Conservation (phyloP, 163 green algal genomes). For the Coccomyxa subellipsoidea region DNA sequence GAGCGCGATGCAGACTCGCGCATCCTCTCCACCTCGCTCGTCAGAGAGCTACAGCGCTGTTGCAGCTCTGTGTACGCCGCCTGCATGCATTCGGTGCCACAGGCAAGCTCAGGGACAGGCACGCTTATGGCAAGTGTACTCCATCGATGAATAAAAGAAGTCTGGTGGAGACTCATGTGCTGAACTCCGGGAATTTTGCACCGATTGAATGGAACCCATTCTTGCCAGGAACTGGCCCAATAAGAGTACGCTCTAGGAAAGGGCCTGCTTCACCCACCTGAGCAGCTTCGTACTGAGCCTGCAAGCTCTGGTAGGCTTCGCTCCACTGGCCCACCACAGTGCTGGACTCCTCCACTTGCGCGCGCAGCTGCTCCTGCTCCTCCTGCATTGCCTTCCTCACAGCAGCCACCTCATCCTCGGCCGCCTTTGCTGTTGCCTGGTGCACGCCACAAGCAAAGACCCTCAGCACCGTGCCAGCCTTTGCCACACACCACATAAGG, state of each 20-base stretch:
- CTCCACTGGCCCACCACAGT: constrained; percentile 27
- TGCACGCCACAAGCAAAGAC: neutral
- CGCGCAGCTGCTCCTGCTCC: constrained; percentile 9
- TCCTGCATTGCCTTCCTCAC: neutral
- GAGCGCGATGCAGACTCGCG: neutral
- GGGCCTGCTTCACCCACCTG: neutral
- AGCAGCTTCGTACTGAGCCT: constrained; percentile 16
- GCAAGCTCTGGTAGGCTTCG: constrained; percentile 23
- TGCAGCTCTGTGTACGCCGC: constrained; percentile 1
- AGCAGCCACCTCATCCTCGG: constrained; percentile 1
- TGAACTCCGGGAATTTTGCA: too few species aligned
- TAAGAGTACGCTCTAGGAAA: neutral
- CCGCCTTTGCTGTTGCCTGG: neutral
- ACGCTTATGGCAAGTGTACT: too few species aligned
- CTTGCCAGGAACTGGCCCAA: neutral
- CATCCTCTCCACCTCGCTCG: neutral
- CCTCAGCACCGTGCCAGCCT: neutral
- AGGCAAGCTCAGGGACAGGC: too few species aligned
- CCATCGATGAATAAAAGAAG: too few species aligned
- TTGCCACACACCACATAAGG: neutral
- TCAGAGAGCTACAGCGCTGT: neutral
- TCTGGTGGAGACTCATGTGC: too few species aligned
- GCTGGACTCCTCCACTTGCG: constrained; percentile 7
- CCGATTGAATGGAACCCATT: neutral
- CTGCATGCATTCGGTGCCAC: neutral